Base-by-base conservation (phyloP, 345 rosid species). In the Durio zibethinus region DNA sequence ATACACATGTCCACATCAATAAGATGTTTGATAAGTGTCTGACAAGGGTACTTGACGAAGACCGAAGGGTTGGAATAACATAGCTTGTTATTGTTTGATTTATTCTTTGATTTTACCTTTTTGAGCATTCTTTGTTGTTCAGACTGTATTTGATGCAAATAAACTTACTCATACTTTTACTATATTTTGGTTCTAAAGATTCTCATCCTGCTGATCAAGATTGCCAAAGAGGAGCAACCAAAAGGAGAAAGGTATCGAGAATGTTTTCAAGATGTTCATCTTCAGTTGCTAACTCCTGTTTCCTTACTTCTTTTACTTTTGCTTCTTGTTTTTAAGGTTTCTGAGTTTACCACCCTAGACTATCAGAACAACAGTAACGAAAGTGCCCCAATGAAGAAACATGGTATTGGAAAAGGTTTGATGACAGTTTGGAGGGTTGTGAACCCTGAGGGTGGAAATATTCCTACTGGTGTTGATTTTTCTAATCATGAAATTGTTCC, bases 391-490 rank as follows among this genome's bases (percentile, higher is more conserved):
- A 78, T 60, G 70, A 89, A 20, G 84, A 96, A 87, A 78, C 97
- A 96, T 87, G 99, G 98, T 79, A 89, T 92, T n/a, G 99, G 99
- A 29, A 96, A 96, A 82, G 97, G 97, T 54, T 88, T 96, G 85
- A 96, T 96, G 98, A 89, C 97, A 61, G 92, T 85, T 52, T 93
- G 97, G 99, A 84, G 86, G 66, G 89, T 86, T 54, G 85, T 85
- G 79, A 91, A 93, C 85, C 97, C 94, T 62, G 72, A 79, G 45
- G 85, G 89, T 68, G 89, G 91, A 64, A 80, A 78, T 75, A 62
- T 82, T 59, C 88, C 94, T n/a, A 77, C 90, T 74, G 91, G 91
- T 33, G 59, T 89, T 83, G 86, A 77, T 79, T 79, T 76, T 77
- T 61, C 83, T 71, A 78, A 68, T 45, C 64, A 76, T 76, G 72